Base-by-base conservation (phyloP, 2,329 filamentous ascomycete genomes). In the Chaetomiaceae sp. region DNA sequence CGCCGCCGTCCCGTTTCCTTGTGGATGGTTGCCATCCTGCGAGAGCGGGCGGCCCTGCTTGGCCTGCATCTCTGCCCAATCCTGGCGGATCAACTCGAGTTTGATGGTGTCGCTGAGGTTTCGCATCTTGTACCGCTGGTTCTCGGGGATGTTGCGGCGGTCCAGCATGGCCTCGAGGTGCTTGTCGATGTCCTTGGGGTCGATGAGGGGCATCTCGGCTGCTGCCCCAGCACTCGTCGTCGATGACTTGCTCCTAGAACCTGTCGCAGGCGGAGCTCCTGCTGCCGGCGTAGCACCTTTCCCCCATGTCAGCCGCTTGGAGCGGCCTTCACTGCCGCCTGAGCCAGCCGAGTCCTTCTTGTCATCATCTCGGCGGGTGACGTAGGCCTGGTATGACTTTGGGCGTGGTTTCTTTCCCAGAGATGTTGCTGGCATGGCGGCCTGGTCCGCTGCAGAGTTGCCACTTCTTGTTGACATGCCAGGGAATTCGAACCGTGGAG, bases 101-200 rank as follows among this genome's bases (percentile, higher is more conserved):
- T 99, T 99, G 74, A 97, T 91, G 33, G 88, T 87, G 60, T 89
- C 81, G 58, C 89, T 90, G 56, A 99, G 75, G 53, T 85, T 91
- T 42, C 92, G 83, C 91, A 99, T 96, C 73, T 95, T 95, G 69
- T 92, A 90, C 51, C 92, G 81, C 77, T 96, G 91, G 59, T 96
- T 88, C 65, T 95, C 89, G 3, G 92, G 91, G 51, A 97, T 95
- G 64, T 97, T 96, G 59, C 92, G 82, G 17, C 91, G 84, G 67
- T 96, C 90, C 70, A 95, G 68, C 70, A 83, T 78, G 3, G 79
- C 81, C 63, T 85, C 81, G 44, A 83, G 75, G 58, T 83, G 79
- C 53, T 70, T 72, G 57, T 81, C 74, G 37, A 84, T 78, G 57
- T 83, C 75, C 61, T 76, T 73, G n/a, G 76, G 73, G 51, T 80